A percentile compares a stretch with the other conserved stretches of the same genome.
Conservation (phyloP, 257 asterid genomes). For the Solanum pimpinellifolium region DNA sequence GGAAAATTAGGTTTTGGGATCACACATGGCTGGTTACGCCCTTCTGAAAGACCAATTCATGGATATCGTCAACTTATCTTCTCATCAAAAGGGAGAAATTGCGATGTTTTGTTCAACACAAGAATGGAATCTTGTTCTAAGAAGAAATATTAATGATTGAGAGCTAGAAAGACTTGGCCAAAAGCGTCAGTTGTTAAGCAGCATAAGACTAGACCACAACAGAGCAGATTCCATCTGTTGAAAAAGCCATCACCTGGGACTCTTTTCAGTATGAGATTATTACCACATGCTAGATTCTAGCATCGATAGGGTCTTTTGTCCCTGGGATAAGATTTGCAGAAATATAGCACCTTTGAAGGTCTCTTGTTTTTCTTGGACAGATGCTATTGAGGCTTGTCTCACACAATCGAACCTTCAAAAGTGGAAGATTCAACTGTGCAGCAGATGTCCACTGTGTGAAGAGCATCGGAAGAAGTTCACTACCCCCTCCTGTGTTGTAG, state of each 20-base stretch:
- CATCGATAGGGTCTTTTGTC: background rate
- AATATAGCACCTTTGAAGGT: background rate
- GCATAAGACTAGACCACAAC: background rate
- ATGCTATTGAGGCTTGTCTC: background rate
- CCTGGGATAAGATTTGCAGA: background rate
- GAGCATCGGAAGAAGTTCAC: background rate
- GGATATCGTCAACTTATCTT: background rate
- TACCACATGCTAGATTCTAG: background rate
- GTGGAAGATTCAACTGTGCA: background rate
- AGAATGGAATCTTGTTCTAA: background rate
- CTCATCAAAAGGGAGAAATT: background rate
- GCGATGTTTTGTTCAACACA: background rate
- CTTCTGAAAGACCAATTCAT: background rate
- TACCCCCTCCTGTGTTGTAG: background rate
- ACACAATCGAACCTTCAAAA: background rate
- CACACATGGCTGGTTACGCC: background rate
- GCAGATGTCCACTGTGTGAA: background rate
- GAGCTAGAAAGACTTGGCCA: background rate
- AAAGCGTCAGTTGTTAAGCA: background rate
- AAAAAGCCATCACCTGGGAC: background rate
- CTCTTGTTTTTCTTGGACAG: background rate
- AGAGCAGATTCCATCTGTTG: background rate
- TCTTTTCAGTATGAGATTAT: background rate
- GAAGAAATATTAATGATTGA: background rate
- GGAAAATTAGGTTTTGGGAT: background rate